These are phyloP conservation scores for Candida germanica DNA, from an alignment of 805 yeast species.

Conservation along the genomic window DNA sequence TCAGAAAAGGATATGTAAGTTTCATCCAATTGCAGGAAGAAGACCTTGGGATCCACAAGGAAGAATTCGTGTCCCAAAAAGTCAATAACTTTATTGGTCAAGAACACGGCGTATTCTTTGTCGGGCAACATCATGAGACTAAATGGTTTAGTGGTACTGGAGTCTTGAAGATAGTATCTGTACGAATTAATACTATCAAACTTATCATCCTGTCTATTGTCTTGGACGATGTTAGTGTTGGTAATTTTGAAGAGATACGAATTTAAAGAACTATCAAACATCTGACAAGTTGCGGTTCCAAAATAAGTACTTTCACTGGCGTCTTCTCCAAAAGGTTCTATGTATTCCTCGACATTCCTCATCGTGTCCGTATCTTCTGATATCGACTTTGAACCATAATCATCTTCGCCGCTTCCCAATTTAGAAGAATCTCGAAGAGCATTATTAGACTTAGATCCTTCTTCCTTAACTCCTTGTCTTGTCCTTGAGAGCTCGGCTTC, in stretches of 20 bases:
- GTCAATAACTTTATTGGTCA: slow-evolving; percentile 8
- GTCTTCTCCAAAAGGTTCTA: slow-evolving; percentile 9
- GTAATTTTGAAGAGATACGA: slow-evolving; percentile 8
- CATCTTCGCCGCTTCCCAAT: not conserved
- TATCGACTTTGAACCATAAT: no score
- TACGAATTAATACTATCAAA: not conserved
- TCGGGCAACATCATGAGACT: slow-evolving; percentile 10
- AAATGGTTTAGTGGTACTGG: slow-evolving; percentile 3
- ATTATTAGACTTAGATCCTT: no score
- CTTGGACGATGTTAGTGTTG: no score
- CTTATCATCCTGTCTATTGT: not conserved
- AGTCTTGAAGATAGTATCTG: slow-evolving; percentile 7
- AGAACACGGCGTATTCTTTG: slow-evolving; percentile 10
- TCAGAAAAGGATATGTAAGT: slow-evolving; percentile 6
- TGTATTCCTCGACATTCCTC: slow-evolving; percentile 4
- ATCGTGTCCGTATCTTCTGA: not conserved
- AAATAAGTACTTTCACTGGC: slow-evolving; percentile 2
- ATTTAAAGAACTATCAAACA: slow-evolving; percentile 11
- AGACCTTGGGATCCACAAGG: slow-evolving; percentile 6
- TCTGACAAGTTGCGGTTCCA: slow-evolving; percentile 9
- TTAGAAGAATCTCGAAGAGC: no score
- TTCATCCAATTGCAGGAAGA: slow-evolving; percentile 6
- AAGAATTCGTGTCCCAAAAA: slow-evolving; percentile 10
- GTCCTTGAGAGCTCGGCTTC: slow-evolving; percentile 7
- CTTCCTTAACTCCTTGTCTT: not conserved